A percentile compares a stretch with the other conserved stretches of the same genome.
Conservation (phyloP, 352 stramenopile species). For the Phytophthora podocarpi region DNA sequence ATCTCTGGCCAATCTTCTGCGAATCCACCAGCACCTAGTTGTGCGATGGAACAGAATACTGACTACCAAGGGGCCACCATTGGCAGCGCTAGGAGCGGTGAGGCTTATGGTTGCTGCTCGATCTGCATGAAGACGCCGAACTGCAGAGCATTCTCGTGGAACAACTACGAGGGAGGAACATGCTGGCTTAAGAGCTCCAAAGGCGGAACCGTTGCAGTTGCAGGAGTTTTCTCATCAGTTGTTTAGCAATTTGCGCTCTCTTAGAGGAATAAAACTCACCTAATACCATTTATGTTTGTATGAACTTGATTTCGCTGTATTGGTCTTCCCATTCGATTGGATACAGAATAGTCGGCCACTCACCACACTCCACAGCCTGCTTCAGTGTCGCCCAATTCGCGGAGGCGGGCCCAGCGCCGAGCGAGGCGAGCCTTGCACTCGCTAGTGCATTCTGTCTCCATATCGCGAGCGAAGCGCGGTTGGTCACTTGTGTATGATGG, state of each 20-base stretch:
- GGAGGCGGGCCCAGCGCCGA: too few species aligned
- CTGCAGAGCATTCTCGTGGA: conserved; percentile 58
- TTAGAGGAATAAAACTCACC: too few species aligned
- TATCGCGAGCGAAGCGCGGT: too few species aligned
- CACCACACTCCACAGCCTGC: too few species aligned
- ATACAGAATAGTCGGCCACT: too few species aligned
- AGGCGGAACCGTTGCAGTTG: background rate
- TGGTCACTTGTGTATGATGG: too few species aligned
- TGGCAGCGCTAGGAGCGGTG: conserved; percentile 16
- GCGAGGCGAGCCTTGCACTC: too few species aligned
- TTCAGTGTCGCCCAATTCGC: conserved; percentile 10
- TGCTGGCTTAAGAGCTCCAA: conserved; percentile 71
- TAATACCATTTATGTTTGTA: too few species aligned
- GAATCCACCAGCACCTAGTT: conserved; percentile 30
- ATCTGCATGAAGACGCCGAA: conserved; percentile 30
- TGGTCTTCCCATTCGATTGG: conserved; percentile 13
- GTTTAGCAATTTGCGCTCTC: conserved; percentile 2
- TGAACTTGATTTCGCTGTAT: conserved; percentile 17
- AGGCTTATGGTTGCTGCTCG: conserved; percentile 31
- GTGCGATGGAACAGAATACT: conserved; percentile 33
- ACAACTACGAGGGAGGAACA: conserved; percentile 48
- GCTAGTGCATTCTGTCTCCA: too few species aligned
- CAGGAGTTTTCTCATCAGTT: conserved; percentile 22
- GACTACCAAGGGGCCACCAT: conserved; percentile 31
- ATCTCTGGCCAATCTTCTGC: conserved; percentile 19